Base-by-base conservation (phyloP, 2,329 filamentous ascomycete genomes). In the Cladophialophora yegresii region DNA sequence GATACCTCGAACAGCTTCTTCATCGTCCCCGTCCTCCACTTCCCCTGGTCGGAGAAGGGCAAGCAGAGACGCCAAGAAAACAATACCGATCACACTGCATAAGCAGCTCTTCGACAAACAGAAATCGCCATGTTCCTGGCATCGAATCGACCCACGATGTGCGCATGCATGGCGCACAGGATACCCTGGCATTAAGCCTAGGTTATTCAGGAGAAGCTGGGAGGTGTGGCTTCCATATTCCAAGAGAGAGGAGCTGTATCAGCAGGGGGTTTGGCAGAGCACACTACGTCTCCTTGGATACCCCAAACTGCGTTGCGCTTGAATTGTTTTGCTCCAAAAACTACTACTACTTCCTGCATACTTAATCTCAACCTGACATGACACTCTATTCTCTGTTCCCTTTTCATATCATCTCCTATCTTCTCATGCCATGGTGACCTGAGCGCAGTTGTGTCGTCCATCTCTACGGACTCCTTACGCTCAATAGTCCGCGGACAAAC, bases 21-120 rank as follows among this genome's bases (percentile, higher is more conserved):
- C 83, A 84, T 95, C 77, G 87, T 96, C 67, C 93, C 93, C 58
- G 92, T 97, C 68, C 88, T 90, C 72, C 92, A 96, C 83, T 96
- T 97, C 84, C 93, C 93, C 60, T 97, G 93, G 93, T 93, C 90
- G 43, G 89, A 90, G 72, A 89, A 89, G 79, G 90, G 86, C 59
- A 85, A 84, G 67, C 83, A 87, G 77, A 77, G 75, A 66, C 84
- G 87, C 66, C 75, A 73, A 65, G 72, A 73, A 68, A 82, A 69
- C 61, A 82, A 89, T 81, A 79, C 77, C 61, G 80, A 82, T 45
- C 80, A 80, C 58, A 64, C 63, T 22, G 70, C 65, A 51, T 71
- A 67, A 63, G 55, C 55, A 26, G 26, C 16, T 43, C 36, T 43
- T 43, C 36, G 8, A n/a, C 36, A 16, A n/a, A n/a, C n/a, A 43